Evolutionary conservation across 306 rosid species (phyloP), one percentile per base, ranked within the genome.

Genomic region (Casuarina glauca): DNA sequence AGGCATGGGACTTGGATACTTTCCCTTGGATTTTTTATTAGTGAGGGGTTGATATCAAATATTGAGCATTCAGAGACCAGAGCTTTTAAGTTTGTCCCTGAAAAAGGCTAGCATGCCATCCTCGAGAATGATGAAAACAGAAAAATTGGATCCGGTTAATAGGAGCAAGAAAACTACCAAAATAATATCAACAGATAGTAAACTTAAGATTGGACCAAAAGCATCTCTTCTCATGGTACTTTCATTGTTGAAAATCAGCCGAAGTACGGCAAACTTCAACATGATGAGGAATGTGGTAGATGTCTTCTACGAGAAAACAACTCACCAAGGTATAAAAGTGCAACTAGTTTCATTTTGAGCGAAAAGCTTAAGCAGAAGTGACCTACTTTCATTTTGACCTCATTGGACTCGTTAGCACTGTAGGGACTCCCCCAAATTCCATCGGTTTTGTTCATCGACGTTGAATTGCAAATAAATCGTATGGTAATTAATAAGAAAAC

Each of bases 1-100:
- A 80, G 70, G 55, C 51, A 52, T 64, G 6, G 48, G 26, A 64
- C 70, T 64, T 64, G 54, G 20, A 71, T n/a, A 48, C 51, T 13
- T 52, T 50, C 32, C 61, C 63, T 26, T 50, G 16, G 10, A 53
- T 9, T 16, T 35, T 69, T 44, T 20, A 38, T 66, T 58, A 15
- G 70, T n/a, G 2, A 32, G 49, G 32, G 32, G 48, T 66, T 42
- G 48, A 66, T 4, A 41, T 41, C 70, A 66, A 41, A 41, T 66
- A 39, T 39, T 20, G 5, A 17, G 32, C 26, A 3, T 66, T 39
- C 9, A 66, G 70, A 60, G 39, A 26, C 67, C n/a, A 60, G 11
- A 3, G 38, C 67, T 60, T 60, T 60, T 6, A 35, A 41, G 17
- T 39, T 15, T 61, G 36, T 3, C 2, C 4, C 16, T 17, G 20